Percentiles rank a stretch among this genome's conserved stretches.
These are phyloP conservation scores for Parasitella parasitica DNA, from an alignment of 371 early-diverging fungal genomes.

Conservation along the genomic window DNA sequence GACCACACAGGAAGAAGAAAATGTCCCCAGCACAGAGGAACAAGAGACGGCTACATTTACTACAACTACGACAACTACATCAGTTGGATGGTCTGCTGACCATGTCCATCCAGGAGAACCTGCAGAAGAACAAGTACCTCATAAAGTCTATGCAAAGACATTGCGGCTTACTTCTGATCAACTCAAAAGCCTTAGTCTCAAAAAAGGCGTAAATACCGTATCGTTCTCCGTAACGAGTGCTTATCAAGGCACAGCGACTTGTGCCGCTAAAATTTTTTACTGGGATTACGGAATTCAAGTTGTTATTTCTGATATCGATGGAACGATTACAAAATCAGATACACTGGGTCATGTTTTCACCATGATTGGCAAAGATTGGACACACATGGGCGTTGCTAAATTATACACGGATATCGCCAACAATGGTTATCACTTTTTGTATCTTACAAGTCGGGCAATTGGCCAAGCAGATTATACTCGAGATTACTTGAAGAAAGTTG, in stretches of 20 bases:
- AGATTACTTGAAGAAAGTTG: constrained; percentile 86
- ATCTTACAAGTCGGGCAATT: constrained; percentile 96
- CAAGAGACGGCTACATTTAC: constrained; percentile 39
- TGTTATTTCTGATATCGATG: constrained; percentile 99
- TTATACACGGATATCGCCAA: constrained; percentile 92
- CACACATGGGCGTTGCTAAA: constrained; percentile 95
- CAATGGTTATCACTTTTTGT: constrained; percentile 97
- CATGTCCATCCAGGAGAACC: constrained; percentile 20
- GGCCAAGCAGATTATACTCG: constrained; percentile 94
- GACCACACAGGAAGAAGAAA: neutral
- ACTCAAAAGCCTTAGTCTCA: constrained; percentile 77
- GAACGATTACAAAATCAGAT: constrained; percentile 99
- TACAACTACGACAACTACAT: constrained; percentile 42
- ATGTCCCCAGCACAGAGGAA: no score
- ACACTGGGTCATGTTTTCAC: constrained; percentile 96
- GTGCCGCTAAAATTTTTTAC: constrained; percentile 83
- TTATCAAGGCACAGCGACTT: constrained; percentile 74
- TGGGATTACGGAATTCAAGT: constrained; percentile 88
- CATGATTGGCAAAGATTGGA: constrained; percentile 99
- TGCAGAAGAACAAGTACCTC: constrained; percentile 9
- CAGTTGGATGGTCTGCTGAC: constrained; percentile 42
- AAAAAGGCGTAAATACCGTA: constrained; percentile 88
- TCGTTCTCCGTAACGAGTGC: constrained; percentile 84
- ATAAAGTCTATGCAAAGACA: constrained; percentile 80
- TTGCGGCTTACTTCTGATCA: constrained; percentile 93